Conservation (phyloP, 2,329 filamentous ascomycete species). For the Grosmannia huntii region DNA sequence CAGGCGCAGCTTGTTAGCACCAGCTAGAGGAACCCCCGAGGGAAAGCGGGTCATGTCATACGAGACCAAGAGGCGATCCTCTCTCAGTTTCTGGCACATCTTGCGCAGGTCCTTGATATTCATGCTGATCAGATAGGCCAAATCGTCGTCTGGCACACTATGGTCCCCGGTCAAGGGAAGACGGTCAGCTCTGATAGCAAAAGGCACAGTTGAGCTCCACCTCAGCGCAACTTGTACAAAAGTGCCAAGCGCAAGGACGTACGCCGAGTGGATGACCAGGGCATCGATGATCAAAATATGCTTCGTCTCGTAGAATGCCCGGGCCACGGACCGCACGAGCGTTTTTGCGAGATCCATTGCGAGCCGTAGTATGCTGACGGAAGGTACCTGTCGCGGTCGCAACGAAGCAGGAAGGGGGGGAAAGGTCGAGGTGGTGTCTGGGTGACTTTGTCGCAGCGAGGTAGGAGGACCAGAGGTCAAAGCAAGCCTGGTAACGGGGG, state of each 20-base stretch:
- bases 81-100: constrained; percentile 69
- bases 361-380: not conserved
- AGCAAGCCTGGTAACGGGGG: too few species aligned
- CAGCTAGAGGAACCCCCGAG: not conserved
- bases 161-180: not conserved
- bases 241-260: constrained; percentile 21
- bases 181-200: constrained; percentile 14
- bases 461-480: too few species aligned
- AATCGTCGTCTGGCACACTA: constrained; percentile 65
- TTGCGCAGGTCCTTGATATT: constrained; percentile 88
- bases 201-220: not conserved
- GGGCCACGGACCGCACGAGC: constrained; percentile 73
- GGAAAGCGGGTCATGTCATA: constrained; percentile 25
- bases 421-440: not conserved
- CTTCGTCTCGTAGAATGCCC: constrained; percentile 76
- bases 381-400: not conserved
- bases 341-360: constrained; percentile 49
- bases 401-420: too few species aligned
- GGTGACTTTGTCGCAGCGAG: too few species aligned
- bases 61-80: constrained; percentile 76
- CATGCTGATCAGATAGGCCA: constrained; percentile 76
- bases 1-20: not conserved
- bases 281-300: constrained; percentile 79
- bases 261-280: constrained; percentile 71
- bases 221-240: not conserved